These are phyloP conservation scores for Cordyceps tenuipes DNA, from an alignment of 2,329 filamentous ascomycete genomes.

Conservation along the genomic window DNA sequence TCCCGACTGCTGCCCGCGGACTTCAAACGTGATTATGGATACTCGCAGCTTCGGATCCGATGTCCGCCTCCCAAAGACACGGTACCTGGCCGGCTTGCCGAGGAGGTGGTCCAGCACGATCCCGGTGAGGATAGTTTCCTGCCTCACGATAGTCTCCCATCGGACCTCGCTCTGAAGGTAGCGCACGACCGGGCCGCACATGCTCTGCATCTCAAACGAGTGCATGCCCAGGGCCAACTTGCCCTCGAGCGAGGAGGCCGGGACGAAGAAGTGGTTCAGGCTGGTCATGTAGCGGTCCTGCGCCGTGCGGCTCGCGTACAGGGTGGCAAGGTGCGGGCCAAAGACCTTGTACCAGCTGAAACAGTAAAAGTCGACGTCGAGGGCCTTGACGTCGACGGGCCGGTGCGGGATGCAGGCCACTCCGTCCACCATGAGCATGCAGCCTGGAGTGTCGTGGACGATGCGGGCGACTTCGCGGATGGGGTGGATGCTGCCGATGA, in stretches of 20 bases:
- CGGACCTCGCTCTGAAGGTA: constrained; percentile 37
- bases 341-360: constrained; percentile 75
- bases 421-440: constrained; percentile 47
- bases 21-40: background rate
- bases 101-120: background rate
- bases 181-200: constrained; percentile 45
- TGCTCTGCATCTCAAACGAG: constrained; percentile 33
- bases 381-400: constrained; percentile 53
- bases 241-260: constrained; percentile 51
- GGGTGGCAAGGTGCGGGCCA: constrained; percentile 61
- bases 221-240: constrained; percentile 51
- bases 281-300: constrained; percentile 37
- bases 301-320: constrained; percentile 44
- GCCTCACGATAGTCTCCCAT: constrained; percentile 1
- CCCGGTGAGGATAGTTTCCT: background rate
- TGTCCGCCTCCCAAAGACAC: background rate
- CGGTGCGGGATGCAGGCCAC: constrained; percentile 66
- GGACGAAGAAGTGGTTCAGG: constrained; percentile 57
- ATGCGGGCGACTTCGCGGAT: constrained; percentile 31
- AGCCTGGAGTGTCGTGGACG: constrained; percentile 37
- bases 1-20: background rate
- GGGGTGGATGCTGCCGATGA: constrained; percentile 52
- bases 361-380: constrained; percentile 62
- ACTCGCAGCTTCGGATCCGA: background rate
- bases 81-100: background rate